Conservation (phyloP, 331 rosid species). For the Quercus tomentella region DNA sequence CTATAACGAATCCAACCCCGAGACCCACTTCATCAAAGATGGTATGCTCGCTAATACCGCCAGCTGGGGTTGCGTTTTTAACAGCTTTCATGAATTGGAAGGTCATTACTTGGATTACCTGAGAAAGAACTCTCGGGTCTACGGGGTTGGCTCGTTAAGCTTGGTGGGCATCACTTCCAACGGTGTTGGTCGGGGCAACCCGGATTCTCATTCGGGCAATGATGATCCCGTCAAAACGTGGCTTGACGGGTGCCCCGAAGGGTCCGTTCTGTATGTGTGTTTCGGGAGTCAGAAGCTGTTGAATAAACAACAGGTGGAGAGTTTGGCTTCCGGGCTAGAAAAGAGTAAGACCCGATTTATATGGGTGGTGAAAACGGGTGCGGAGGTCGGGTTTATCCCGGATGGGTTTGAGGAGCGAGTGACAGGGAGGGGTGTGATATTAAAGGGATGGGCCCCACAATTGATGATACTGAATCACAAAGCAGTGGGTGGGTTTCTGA, state of each 20-base stretch:
- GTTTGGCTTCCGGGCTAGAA: conserved; percentile 59
- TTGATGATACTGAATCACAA: conserved; percentile 25
- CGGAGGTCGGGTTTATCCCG: conserved; percentile 18
- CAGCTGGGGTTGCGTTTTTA: conserved; percentile 36
- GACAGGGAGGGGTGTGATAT: conserved; percentile 20
- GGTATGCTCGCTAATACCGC: conserved; percentile 15
- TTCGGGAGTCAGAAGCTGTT: conserved; percentile 72
- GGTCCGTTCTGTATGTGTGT: conserved; percentile 65
- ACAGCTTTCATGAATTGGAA: conserved; percentile 38
- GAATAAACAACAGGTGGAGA: conserved; percentile 46
- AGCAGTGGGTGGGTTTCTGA: conserved; percentile 45
- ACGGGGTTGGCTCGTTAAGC: conserved; percentile 47
- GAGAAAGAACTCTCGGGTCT: conserved; percentile 20
- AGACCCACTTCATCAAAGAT: conserved; percentile 32
- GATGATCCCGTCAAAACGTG: conserved; percentile 20
- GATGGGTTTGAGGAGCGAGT: conserved; percentile 39
- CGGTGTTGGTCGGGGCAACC: background rate
- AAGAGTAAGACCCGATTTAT: conserved; percentile 22
- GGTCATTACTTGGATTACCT: conserved; percentile 27
- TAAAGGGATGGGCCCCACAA: conserved; percentile 38
- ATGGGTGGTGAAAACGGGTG: conserved; percentile 34
- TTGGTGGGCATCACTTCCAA: background rate
- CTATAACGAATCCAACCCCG: conserved; percentile 42
- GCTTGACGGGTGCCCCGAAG: conserved; percentile 49
- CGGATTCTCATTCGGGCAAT: background rate